Percentiles rank a stretch among this genome's conserved stretches.
Conservation (phyloP, 1,139 yeast genomes). For the Candida glucosophila region DNA sequence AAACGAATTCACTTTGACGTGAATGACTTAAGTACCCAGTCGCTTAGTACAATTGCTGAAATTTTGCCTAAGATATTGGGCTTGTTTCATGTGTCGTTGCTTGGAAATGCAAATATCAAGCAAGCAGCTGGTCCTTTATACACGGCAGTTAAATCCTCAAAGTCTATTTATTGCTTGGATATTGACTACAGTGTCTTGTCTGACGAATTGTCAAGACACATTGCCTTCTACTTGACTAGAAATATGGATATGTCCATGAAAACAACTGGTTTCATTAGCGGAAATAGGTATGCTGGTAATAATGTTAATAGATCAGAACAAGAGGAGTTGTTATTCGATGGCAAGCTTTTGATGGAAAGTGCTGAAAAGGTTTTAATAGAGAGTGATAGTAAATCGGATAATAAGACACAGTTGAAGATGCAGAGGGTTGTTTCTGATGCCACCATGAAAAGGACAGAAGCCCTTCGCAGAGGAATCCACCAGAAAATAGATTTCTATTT, state of each 20-base stretch:
- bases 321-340: slow-evolving; percentile 41
- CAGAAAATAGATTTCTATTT: slow-evolving; percentile 32
- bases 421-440: slow-evolving; percentile 35
- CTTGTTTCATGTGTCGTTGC: slow-evolving; percentile 69
- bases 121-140: slow-evolving; percentile 63
- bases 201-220: slow-evolving; percentile 64
- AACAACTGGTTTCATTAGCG: slow-evolving; percentile 12
- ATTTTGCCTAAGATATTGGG: slow-evolving; percentile 60
- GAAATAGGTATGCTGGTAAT: no score
- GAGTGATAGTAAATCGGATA: slow-evolving; percentile 21
- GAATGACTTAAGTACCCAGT: slow-evolving; percentile 55
- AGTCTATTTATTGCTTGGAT: slow-evolving; percentile 60
- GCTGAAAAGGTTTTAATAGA: slow-evolving; percentile 52
- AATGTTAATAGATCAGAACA: no score
- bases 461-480: slow-evolving; percentile 34
- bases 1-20: slow-evolving; percentile 73
- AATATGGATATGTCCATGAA: slow-evolving; percentile 79
- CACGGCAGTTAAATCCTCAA: slow-evolving; percentile 60
- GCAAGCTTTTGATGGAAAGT: slow-evolving; percentile 49
- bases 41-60: slow-evolving; percentile 60
- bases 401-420: slow-evolving; percentile 28
- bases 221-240: slow-evolving; percentile 74
- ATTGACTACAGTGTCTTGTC: slow-evolving; percentile 62
- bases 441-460: slow-evolving; percentile 32
- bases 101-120: slow-evolving; percentile 53